Conservation (phyloP, 306 rosid species). For the Inga oerstediana region DNA sequence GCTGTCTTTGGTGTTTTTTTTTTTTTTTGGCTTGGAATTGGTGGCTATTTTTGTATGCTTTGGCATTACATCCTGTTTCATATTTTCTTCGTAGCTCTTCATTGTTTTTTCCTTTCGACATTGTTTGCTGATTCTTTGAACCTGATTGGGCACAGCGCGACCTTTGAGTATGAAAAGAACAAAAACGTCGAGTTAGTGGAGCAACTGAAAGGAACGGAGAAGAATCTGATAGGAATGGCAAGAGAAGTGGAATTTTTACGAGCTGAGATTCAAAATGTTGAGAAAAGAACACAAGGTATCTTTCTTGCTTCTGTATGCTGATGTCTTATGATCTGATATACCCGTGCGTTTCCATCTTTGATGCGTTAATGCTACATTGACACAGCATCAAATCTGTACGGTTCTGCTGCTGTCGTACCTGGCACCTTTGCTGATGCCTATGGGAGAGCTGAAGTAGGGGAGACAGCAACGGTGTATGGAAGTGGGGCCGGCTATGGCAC, state of each 20-base stretch:
- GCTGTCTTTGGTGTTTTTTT: neutral
- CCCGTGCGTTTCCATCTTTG: slow-evolving; percentile 32
- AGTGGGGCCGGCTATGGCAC: slow-evolving; percentile 43
- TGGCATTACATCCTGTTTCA: slow-evolving; percentile 11
- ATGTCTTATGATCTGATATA: slow-evolving; percentile 12
- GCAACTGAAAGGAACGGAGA: slow-evolving; percentile 75
- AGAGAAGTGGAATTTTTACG: slow-evolving; percentile 79
- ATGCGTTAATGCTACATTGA: slow-evolving; percentile 21
- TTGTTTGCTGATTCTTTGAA: slow-evolving; percentile 29
- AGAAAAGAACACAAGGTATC: slow-evolving; percentile 72
- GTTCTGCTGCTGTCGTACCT: slow-evolving; percentile 41
- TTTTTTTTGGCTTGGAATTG: neutral
- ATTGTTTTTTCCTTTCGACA: slow-evolving; percentile 16
- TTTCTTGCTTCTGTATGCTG: slow-evolving; percentile 25
- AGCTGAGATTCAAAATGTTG: slow-evolving; percentile 59
- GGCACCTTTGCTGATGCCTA: slow-evolving; percentile 50
- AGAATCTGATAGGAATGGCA: slow-evolving; percentile 71
- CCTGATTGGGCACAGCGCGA: slow-evolving; percentile 49
- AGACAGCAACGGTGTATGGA: slow-evolving; percentile 41
- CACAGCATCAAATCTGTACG: slow-evolving; percentile 53
- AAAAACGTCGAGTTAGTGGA: slow-evolving; percentile 73
- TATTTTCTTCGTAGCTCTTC: slow-evolving; percentile 16
- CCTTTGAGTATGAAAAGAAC: slow-evolving; percentile 74
- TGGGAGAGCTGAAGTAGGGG: slow-evolving; percentile 56
- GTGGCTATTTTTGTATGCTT: neutral